These are phyloP conservation scores for Erythrophleum ivorense DNA, from an alignment of 331 rosid genomes.

Conservation along the genomic window DNA sequence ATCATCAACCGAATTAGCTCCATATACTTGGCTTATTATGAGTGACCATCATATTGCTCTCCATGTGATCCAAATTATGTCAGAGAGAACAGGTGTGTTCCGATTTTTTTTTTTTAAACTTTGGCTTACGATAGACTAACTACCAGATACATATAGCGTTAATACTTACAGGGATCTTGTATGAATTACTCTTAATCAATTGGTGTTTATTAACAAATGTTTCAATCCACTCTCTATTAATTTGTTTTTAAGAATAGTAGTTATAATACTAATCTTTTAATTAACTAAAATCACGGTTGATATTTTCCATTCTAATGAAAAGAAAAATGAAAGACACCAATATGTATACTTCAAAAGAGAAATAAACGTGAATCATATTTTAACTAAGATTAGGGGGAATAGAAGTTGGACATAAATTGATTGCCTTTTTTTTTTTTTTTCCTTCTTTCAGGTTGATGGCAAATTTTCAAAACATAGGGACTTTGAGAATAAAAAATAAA, in stretches of 20 bases:
- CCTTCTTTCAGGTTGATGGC: not conserved
- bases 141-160: not conserved
- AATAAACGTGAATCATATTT: not conserved
- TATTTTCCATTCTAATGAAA: too few relatives aligned
- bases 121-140: not conserved
- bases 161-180: too few relatives aligned
- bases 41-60: not conserved
- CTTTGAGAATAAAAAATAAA: too few relatives aligned
- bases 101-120: not conserved
- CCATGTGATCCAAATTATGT: constrained; percentile 1
- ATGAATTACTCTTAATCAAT: too few relatives aligned
- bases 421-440: too few relatives aligned
- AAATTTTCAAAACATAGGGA: too few relatives aligned
- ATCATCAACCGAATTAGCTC: not conserved
- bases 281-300: too few relatives aligned
- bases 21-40: constrained; percentile 5
- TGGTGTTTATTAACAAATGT: too few relatives aligned
- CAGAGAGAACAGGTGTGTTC: not conserved
- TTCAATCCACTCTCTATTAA: too few relatives aligned
- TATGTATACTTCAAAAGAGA: not conserved
- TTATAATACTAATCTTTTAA: too few relatives aligned
- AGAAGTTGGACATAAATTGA: not conserved
- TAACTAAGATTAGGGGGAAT: not conserved
- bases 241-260: too few relatives aligned
- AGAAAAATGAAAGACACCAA: not conserved